phyloP scores from a whole-genome alignment of 176 grass and related monocot species.

The Tillandsia leiboldiana region DNA sequence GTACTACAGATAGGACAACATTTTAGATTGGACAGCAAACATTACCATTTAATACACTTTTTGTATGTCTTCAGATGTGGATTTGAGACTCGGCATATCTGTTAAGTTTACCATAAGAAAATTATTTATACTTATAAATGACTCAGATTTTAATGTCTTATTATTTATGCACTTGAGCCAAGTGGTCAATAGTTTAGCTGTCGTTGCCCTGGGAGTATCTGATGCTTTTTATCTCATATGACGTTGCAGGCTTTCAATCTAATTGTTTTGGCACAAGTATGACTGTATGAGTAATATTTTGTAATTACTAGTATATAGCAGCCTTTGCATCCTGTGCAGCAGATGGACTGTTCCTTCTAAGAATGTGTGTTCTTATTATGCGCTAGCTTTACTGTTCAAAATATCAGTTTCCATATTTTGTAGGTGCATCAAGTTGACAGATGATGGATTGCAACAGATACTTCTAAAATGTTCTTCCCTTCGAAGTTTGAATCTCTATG shows the following conservation, averaged over 20 bases:
- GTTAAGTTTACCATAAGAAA: no score
- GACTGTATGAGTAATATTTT: not conserved
- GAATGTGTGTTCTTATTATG: not conserved
- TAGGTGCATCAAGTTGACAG: conserved; percentile 92
- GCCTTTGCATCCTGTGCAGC: not conserved
- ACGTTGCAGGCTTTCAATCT: not conserved
- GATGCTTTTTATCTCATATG: no score
- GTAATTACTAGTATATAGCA: not conserved
- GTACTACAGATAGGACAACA: no score
- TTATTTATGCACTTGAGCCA: no score
- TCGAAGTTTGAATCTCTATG: conserved; percentile 88
- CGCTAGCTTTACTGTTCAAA: not conserved
- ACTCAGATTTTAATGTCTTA: no score
- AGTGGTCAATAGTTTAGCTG: no score
- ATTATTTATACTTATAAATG: no score
- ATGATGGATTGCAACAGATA: conserved; percentile 50
- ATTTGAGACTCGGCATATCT: no score
- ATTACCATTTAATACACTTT: no score
- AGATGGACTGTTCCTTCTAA: not conserved
- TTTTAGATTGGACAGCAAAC: no score
- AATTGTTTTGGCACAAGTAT: not conserved
- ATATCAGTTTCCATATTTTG: conserved; percentile 10
- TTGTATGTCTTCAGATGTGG: no score
- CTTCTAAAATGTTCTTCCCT: conserved; percentile 75
- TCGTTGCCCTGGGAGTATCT: no score